Evolutionary conservation across 2,329 filamentous ascomycete genomes (phyloP).

Genomic region (Graphium sp.): DNA sequence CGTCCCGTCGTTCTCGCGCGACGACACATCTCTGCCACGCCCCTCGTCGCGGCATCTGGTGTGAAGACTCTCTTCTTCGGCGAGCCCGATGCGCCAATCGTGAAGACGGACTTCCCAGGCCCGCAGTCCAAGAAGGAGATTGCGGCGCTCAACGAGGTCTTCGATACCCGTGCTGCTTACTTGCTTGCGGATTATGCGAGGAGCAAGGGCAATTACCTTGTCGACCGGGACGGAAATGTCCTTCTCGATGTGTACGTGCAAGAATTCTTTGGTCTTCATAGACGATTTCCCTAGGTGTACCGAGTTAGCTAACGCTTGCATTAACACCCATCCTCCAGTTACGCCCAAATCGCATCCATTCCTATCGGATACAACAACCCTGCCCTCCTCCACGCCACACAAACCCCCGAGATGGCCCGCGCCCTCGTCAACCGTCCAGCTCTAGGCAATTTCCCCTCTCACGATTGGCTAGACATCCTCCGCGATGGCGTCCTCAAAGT

Average conservation of each 20-base stretch:
- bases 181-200: conserved; percentile 63
- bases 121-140: conserved; percentile 55
- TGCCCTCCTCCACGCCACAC: conserved; percentile 44
- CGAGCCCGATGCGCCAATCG: conserved; percentile 32
- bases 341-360: conserved; percentile 72
- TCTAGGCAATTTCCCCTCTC: conserved; percentile 64
- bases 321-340: conserved; percentile 24
- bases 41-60: no score
- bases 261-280: background rate
- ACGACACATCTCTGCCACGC: no score
- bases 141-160: conserved; percentile 58
- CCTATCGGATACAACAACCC: conserved; percentile 73
- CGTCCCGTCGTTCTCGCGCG: no score
- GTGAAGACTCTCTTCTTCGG: conserved; percentile 23
- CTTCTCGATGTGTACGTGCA: conserved; percentile 51
- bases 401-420: conserved; percentile 53
- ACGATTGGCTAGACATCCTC: conserved; percentile 58
- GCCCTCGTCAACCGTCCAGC: conserved; percentile 66
- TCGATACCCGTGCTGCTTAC: conserved; percentile 75
- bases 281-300: background rate
- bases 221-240: conserved; percentile 53
- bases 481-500: conserved; percentile 54
- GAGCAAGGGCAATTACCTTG: conserved; percentile 67
- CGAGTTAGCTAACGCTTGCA: conserved; percentile 3
- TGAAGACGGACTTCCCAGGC: conserved; percentile 54